These are phyloP conservation scores for Peronospora belbahrii DNA, from an alignment of 352 stramenopile genomes.

Conservation along the genomic window DNA sequence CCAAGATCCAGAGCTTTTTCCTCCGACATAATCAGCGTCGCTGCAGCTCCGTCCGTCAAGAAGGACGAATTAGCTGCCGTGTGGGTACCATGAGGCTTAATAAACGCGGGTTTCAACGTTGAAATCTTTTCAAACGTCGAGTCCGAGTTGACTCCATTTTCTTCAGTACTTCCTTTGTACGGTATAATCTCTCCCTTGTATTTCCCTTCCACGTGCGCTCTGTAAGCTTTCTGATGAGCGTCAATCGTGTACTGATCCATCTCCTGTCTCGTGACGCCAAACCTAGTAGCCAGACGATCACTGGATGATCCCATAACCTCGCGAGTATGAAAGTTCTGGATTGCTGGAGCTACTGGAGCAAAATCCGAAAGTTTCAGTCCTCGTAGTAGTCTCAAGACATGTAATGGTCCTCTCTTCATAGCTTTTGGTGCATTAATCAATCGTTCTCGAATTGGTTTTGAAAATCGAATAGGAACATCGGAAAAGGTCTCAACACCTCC, in stretches of 20 bases:
- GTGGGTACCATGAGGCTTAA: constrained; percentile 97
- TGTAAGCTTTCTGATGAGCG: constrained; percentile 89
- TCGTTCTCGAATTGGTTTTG: constrained; percentile 76
- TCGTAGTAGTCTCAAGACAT: constrained; percentile 88
- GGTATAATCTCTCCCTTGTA: constrained; percentile 90
- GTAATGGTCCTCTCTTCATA: constrained; percentile 91
- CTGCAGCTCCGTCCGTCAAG: constrained; percentile 94
- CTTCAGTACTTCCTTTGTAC: constrained; percentile 92
- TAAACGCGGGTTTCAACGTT: constrained; percentile 96
- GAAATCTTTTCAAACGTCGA: constrained; percentile 92
- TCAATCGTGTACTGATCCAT: constrained; percentile 96
- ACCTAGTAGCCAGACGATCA: constrained; percentile 90
- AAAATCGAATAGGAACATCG: constrained; percentile 96
- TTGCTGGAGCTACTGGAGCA: constrained; percentile 92
- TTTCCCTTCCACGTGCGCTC: constrained; percentile 92
- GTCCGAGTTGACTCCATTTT: constrained; percentile 97
- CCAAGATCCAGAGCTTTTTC: constrained; percentile 92
- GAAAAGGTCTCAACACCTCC: constrained; percentile 96
- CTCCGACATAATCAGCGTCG: constrained; percentile 96
- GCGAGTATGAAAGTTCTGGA: constrained; percentile 98
- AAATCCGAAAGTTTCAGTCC: constrained; percentile 90
- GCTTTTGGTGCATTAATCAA: constrained; percentile 87
- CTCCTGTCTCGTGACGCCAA: constrained; percentile 92
- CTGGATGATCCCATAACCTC: constrained; percentile 98
- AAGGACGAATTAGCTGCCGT: constrained; percentile 97